These are phyloP conservation scores for Citrus reticulata DNA, from an alignment of 345 rosid genomes.

Conservation along the genomic window DNA sequence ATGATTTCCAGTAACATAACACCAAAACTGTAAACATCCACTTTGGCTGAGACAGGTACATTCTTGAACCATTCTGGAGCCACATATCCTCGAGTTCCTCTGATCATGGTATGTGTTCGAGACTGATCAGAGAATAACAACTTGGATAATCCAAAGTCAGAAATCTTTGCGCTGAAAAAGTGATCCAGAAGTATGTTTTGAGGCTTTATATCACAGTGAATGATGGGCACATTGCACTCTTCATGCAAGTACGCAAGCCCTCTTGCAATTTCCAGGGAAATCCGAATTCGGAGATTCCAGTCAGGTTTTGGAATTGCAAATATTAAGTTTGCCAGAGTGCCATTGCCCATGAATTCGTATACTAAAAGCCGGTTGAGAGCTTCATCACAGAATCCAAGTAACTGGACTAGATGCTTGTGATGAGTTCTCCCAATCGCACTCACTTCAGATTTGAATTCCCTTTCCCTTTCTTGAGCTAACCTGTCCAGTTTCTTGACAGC, in stretches of 20 bases:
- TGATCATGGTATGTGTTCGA: constrained; percentile 2
- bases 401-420: constrained; percentile 19
- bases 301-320: constrained; percentile 6
- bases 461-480: constrained; percentile 18
- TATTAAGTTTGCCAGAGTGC: constrained; percentile 19
- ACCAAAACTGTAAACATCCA: constrained; percentile 33
- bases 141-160: constrained; percentile 12
- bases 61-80: constrained; percentile 28
- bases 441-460: constrained; percentile 30
- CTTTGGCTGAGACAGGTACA: constrained; percentile 22
- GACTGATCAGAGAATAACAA: constrained; percentile 4
- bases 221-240: constrained; percentile 14
- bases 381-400: constrained; percentile 25
- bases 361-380: constrained; percentile 17
- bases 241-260: constrained; percentile 25
- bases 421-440: constrained; percentile 25
- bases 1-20: constrained; percentile 21
- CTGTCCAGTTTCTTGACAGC: constrained; percentile 27
- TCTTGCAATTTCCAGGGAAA: constrained; percentile 17
- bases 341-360: constrained; percentile 22
- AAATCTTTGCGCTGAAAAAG: not conserved
- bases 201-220: constrained; percentile 16
- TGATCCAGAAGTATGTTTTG: constrained; percentile 18
- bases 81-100: constrained; percentile 19
- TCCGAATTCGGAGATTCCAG: constrained; percentile 21